Base-by-base conservation (phyloP, 768 basidiomycete species). In the Lactarius sp. region DNA sequence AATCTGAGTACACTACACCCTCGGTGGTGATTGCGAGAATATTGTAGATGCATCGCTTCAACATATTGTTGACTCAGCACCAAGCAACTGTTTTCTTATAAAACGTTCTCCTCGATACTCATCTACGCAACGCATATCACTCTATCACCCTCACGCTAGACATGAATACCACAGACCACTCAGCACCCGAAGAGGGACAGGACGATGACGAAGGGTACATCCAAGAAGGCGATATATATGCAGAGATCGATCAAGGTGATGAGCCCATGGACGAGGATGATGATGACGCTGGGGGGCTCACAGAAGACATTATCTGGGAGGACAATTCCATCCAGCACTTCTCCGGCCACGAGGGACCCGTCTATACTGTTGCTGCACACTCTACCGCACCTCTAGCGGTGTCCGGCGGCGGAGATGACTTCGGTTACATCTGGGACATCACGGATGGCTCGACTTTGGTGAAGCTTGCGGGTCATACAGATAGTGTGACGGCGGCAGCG, bases 341-440 rank as follows among this genome's bases (percentile, higher is more conserved):
- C 72, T 72, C 79, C 16, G 75, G 75, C 8, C 95, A 98, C 75
- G 72, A 73, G 16, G 75, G 81, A 31, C 94, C 96, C 18, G 90
- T 98, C 37, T 99, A 97, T 73, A 76, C 86, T 37, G 79, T 98
- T 44, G 79, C 93, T 4, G 81, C 84, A 39, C 97, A 99, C 72
- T 96, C 97, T 0, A 83, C 83, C 14, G 80, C 87, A 62, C 84
- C 88, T 4, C 79, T 98, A 22, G 94, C 92, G 7, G 88, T 85
- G 22, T 94, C 94, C 1, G 97, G 97, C 33, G 97, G 94, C 20
- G 94, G 97, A 75, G 97, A 98, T 73, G 95, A 98, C 72, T 74
- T 91, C 0, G 97, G 92, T 42, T 98, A 92, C 76, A 83, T 99
- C 68, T 99, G 93, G 92, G 85, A 93, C 68, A 85, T 91, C 54